Conservation (phyloP, 441 rosid genomes). For the Populus hybrid region DNA sequence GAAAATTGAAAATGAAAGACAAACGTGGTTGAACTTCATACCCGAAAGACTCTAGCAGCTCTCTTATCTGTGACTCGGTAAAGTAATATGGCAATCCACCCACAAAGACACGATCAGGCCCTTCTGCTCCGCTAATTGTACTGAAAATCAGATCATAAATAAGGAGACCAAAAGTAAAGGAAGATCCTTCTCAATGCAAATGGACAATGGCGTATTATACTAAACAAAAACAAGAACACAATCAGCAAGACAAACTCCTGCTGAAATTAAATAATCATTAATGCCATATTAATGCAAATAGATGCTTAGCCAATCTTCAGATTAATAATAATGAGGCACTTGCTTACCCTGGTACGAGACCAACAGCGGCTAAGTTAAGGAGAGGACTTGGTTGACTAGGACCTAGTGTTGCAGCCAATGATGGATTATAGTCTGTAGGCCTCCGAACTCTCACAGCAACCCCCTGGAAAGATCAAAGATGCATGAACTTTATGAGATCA, state of each 20-base stretch:
- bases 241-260: neutral
- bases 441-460: conserved; percentile 91
- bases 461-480: conserved; percentile 42
- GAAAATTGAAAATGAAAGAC: neutral
- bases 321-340: neutral
- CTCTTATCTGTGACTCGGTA: conserved; percentile 75
- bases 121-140: conserved; percentile 76
- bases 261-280: neutral
- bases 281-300: neutral
- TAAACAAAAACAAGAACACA: neutral
- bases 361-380: conserved; percentile 84
- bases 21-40: neutral
- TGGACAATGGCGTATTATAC: neutral
- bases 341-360: conserved; percentile 54
- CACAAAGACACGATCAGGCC: conserved; percentile 84
- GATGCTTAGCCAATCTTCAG: neutral
- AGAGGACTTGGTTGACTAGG: conserved; percentile 83
- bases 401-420: conserved; percentile 79
- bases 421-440: conserved; percentile 88
- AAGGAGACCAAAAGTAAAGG: neutral
- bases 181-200: neutral
- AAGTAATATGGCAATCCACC: conserved; percentile 89
- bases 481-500: neutral
- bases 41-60: conserved; percentile 80
- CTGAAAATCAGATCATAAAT: conserved; percentile 20